Conservation (phyloP, 192 early-diverging fungal species). For the Diversispora epigaea region DNA sequence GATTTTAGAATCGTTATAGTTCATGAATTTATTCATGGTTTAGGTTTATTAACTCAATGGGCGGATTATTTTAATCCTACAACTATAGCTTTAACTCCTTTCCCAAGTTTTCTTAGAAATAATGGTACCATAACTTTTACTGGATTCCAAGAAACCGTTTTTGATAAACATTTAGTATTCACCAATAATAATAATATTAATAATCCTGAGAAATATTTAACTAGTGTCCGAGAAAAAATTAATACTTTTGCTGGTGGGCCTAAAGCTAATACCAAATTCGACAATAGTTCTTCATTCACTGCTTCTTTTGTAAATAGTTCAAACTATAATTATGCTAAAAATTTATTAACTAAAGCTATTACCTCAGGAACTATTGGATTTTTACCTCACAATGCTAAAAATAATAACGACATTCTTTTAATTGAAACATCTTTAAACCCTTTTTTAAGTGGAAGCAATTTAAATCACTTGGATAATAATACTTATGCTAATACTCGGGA, state of each 20-base stretch:
- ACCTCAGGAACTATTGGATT: not conserved
- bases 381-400: not conserved
- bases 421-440: not conserved
- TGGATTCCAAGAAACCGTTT: not conserved
- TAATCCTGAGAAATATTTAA: not conserved
- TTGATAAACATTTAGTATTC: slow-evolving; percentile 5
- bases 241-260: not conserved
- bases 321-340: not conserved
- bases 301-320: not conserved
- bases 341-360: not conserved
- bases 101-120: not conserved
- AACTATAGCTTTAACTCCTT: not conserved
- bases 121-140: slow-evolving; percentile 1
- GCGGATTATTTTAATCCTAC: not conserved
- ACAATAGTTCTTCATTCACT: not conserved
- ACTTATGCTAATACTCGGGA: not conserved
- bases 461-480: not conserved
- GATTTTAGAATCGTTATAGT: not conserved
- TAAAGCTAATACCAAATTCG: not conserved
- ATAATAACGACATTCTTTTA: not conserved
- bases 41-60: slow-evolving; percentile 7
- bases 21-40: slow-evolving; percentile 20
- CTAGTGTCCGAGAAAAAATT: not conserved
- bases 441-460: not conserved
- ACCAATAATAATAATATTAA: not conserved